phyloP scores from a whole-genome alignment of 192 early-diverging fungal genomes.

The Podila verticillata region DNA sequence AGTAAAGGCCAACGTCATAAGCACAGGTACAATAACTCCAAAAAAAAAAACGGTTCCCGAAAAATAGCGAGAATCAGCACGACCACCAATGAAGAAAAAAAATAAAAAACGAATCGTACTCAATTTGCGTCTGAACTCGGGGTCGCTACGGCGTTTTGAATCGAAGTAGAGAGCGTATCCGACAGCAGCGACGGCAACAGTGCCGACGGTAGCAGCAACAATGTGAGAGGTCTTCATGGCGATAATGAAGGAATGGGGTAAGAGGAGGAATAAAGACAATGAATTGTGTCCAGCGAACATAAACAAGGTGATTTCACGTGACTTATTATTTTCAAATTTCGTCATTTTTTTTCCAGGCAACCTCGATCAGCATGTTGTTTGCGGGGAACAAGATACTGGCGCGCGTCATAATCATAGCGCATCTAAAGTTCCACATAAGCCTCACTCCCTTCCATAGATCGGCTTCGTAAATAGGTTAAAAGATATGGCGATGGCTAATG shows the following conservation, averaged over 20 bases:
- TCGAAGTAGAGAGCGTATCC: conserved; percentile 95
- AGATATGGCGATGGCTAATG: no score
- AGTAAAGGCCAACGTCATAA: no score
- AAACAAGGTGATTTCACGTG: no score
- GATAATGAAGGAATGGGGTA: neutral
- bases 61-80: conserved; percentile 1
- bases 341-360: no score
- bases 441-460: no score
- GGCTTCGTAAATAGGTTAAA: no score
- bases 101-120: conserved; percentile 57
- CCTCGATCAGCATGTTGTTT: no score
- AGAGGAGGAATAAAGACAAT: neutral
- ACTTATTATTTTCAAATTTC: no score
- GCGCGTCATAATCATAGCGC: no score
- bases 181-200: conserved; percentile 69
- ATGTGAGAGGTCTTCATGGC: conserved; percentile 47
- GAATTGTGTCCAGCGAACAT: neutral
- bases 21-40: no score
- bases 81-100: neutral
- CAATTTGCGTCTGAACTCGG: conserved; percentile 85
- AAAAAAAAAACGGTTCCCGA: neutral
- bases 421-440: no score
- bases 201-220: conserved; percentile 58
- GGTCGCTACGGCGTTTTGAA: conserved; percentile 88
- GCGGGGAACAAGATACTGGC: no score